Conservation (phyloP, 768 basidiomycete species). For the Agrocybe chaxingu region DNA sequence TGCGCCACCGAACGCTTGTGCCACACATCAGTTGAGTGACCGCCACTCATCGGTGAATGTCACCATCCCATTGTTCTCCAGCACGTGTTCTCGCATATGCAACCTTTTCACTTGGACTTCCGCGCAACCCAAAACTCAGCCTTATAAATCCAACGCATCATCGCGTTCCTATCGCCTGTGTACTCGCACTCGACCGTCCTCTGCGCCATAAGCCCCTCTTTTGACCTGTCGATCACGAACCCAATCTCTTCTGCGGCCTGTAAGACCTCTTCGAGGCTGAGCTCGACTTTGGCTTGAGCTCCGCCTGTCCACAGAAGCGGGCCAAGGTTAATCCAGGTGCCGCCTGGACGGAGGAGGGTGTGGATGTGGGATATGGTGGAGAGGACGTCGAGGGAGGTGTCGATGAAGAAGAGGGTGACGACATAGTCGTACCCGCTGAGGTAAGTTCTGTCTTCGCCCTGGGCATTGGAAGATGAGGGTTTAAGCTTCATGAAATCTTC, state of each 20-base stretch:
- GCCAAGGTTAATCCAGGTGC: constrained; percentile 70
- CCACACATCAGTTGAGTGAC: too few relatives aligned
- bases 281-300: constrained; percentile 50
- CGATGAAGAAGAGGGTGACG: constrained; percentile 66
- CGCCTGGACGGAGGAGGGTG: constrained; percentile 54
- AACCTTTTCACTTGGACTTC: constrained; percentile 7
- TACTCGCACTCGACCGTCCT: constrained; percentile 62
- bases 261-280: constrained; percentile 65
- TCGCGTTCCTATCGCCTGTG: constrained; percentile 55
- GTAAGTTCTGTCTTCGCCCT: not conserved
- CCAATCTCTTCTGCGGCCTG: constrained; percentile 49
- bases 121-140: constrained; percentile 66
- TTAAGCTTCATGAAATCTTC: constrained; percentile 53
- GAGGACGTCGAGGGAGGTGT: constrained; percentile 54
- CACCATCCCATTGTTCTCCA: not conserved
- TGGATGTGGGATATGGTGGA: constrained; percentile 57
- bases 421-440: constrained; percentile 52
- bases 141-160: constrained; percentile 71
- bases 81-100: not conserved
- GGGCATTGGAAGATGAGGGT: constrained; percentile 12
- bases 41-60: too few relatives aligned
- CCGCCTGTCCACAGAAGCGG: constrained; percentile 64
- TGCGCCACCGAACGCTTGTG: too few relatives aligned
- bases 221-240: constrained; percentile 37
- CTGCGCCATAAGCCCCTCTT: constrained; percentile 19